phyloP scores from a whole-genome alignment of 805 yeast genomes.

The Suhomyces sp. region DNA sequence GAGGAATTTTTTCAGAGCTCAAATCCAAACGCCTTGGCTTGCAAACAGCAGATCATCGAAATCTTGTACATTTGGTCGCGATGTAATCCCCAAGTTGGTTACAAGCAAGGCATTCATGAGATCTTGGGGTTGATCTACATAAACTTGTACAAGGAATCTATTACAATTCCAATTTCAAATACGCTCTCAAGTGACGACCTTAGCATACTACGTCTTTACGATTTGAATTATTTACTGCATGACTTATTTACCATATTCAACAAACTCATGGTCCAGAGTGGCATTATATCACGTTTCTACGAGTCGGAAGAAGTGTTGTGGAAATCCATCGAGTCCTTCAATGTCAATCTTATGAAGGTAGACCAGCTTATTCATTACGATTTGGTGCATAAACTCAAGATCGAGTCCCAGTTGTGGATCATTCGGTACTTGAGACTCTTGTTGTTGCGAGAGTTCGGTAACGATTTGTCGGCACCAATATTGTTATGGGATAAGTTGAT shows the following conservation, averaged over 20 bases:
- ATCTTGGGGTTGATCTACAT: constrained; percentile 47
- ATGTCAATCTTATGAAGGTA: constrained; percentile 45
- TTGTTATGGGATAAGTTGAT: constrained; percentile 51
- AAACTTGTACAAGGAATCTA: constrained; percentile 36
- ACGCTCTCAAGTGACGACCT: constrained; percentile 24
- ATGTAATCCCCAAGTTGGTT: constrained; percentile 44
- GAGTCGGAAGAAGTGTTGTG: constrained; percentile 42
- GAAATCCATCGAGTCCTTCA: constrained; percentile 47
- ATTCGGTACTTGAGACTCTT: constrained; percentile 50
- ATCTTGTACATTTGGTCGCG: constrained; percentile 49
- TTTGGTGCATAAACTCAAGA: constrained; percentile 39
- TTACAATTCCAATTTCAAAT: constrained; percentile 12
- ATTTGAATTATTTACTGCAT: constrained; percentile 34
- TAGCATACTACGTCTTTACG: constrained; percentile 38
- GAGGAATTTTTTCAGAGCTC: constrained; percentile 28
- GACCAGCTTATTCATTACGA: constrained; percentile 48
- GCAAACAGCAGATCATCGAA: constrained; percentile 36
- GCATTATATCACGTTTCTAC: constrained; percentile 31
- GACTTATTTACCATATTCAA: constrained; percentile 46
- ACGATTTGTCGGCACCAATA: constrained; percentile 29
- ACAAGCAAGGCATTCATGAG: constrained; percentile 54
- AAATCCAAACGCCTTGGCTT: constrained; percentile 12
- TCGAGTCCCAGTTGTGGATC: constrained; percentile 54
- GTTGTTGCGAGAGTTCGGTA: constrained; percentile 47
- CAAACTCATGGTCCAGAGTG: constrained; percentile 40